These are phyloP conservation scores for Tulasnella sp. DNA, from an alignment of 768 basidiomycete genomes.

Conservation along the genomic window DNA sequence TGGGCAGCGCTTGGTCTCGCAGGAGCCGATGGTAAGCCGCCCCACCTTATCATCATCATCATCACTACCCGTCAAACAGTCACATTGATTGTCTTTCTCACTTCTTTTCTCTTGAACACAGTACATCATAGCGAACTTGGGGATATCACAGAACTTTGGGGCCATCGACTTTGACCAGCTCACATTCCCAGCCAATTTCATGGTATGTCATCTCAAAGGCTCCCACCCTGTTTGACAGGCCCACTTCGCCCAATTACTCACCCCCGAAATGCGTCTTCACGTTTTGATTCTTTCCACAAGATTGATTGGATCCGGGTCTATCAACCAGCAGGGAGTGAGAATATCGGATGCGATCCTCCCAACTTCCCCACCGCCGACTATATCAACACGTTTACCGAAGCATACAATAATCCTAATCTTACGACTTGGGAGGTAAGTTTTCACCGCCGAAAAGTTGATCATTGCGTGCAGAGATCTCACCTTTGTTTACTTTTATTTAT, in stretches of 20 bases:
- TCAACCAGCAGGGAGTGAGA: constrained; percentile 54
- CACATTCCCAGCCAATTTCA: background rate
- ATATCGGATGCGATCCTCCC: constrained; percentile 75
- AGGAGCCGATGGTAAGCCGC: constrained; percentile 78
- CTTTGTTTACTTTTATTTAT: background rate
- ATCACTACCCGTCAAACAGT: no score
- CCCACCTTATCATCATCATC: background rate
- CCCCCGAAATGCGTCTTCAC: constrained; percentile 49
- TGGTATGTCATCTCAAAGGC: constrained; percentile 26
- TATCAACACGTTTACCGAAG: constrained; percentile 46
- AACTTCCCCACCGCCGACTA: constrained; percentile 73
- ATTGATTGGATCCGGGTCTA: constrained; percentile 90
- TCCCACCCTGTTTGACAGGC: constrained; percentile 60
- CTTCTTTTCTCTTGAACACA: constrained; percentile 23
- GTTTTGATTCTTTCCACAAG: constrained; percentile 22
- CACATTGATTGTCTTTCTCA: background rate
- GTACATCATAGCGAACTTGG: constrained; percentile 67
- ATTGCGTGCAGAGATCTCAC: background rate
- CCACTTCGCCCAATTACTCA: constrained; percentile 55
- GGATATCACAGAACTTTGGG: constrained; percentile 74
- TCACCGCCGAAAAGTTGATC: background rate
- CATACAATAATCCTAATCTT: background rate
- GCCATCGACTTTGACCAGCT: constrained; percentile 17
- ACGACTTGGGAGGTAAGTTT: background rate
- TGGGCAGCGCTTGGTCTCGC: constrained; percentile 54